Base-by-base conservation (phyloP, 306 rosid species). In the Trifolium repens region DNA sequence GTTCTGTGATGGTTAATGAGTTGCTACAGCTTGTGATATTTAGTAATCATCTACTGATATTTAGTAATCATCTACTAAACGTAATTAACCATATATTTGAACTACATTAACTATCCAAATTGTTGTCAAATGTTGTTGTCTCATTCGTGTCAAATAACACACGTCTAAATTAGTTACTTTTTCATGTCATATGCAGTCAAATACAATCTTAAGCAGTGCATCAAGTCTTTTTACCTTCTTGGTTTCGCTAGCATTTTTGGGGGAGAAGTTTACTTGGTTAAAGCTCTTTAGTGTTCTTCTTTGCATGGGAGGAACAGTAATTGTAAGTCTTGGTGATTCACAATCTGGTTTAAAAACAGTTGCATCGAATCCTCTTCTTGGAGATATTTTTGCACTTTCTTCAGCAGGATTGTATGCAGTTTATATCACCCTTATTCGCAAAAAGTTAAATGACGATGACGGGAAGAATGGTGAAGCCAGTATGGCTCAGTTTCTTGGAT, bases 401-500 rank as follows among this genome's bases (percentile, higher is more conserved):
- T 94, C 97, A 2, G 93, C 99, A 3, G 96, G 84, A 27, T 67
- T 94, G 2, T 94, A 94, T 86, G 94, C 99, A 9, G 89, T 80
- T 30, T 94, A 94, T 82, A 87, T 94, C 71, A 92, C 96, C 62
- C 96, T 94, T 46, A 94, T 94, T 78, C 96, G 99, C 82, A 90
- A 85, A 84, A 92, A 91, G 74, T 73, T 94, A 63, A 91, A 94
- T 4, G 96, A 91, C 44, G 93, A 85, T 59, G 94, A 94, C 75
- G 96, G 89, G 65, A 87, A 75, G 75, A 83, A 84, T 66, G 99
- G 96, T 22, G 88, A 72, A 44, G 93, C 91, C 24, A 94, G 99
- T 71, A 94, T 91, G 96, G 99, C 97, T 44, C 96, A 92, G 78
- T 94, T 94, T 80, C 91, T 94, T 65, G 99, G 97, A 75, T 94